Percentiles rank a stretch among this genome's conserved stretches.
These are phyloP conservation scores for Blumeria hordei DNA, from an alignment of 2,329 filamentous ascomycete genomes.

Conservation along the genomic window DNA sequence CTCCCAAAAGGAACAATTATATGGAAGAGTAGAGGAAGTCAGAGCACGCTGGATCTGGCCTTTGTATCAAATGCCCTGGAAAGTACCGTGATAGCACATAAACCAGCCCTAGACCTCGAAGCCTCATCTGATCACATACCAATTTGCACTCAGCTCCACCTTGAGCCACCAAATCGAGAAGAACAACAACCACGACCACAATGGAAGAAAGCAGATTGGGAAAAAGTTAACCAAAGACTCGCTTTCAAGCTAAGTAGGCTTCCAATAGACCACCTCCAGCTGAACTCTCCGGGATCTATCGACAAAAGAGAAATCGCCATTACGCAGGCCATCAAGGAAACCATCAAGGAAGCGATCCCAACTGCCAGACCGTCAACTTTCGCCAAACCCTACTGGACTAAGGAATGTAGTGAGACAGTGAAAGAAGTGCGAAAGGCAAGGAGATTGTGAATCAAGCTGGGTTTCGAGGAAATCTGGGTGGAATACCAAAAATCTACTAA, in stretches of 20 bases:
- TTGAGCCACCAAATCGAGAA: not conserved
- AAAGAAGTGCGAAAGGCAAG: not conserved
- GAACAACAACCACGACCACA: not conserved
- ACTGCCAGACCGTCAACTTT: not conserved
- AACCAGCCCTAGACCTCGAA: not conserved
- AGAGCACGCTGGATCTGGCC: not conserved
- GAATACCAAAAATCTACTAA: not conserved
- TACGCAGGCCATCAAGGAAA: too few species aligned
- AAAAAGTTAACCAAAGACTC: not conserved
- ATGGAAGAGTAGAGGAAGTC: not conserved
- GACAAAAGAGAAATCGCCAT: too few species aligned
- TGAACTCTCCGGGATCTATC: too few species aligned
- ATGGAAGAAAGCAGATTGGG: not conserved
- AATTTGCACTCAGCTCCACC: not conserved
- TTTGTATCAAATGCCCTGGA: not conserved
- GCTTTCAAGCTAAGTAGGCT: not conserved
- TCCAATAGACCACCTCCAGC: too few species aligned
- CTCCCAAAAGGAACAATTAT: not conserved
- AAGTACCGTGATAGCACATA: not conserved
- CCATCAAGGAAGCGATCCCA: not conserved
- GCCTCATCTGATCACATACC: not conserved
- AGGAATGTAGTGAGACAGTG: not conserved
- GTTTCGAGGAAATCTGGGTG: not conserved
- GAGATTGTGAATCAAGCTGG: not conserved
- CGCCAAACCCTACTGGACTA: not conserved